These are phyloP conservation scores for Lachancea cidri DNA, from an alignment of 805 yeast genomes.

Conservation along the genomic window DNA sequence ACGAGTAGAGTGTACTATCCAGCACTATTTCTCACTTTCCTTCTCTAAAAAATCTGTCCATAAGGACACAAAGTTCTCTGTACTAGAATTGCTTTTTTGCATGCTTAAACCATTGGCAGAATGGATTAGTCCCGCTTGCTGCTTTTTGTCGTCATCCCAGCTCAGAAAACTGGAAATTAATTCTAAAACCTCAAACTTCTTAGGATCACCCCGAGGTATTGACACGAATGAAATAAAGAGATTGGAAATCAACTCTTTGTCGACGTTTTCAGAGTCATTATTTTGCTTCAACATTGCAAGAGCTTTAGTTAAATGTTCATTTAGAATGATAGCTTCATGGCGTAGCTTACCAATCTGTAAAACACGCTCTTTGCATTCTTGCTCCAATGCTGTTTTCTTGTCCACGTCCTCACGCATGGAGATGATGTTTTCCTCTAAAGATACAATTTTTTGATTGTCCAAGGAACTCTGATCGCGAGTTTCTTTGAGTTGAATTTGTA, in stretches of 20 bases:
- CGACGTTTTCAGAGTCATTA: constrained; percentile 71
- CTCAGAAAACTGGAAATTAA: constrained; percentile 75
- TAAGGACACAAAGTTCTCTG: constrained; percentile 59
- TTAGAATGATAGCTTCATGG: constrained; percentile 88
- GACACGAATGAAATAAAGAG: constrained; percentile 78
- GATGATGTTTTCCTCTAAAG: constrained; percentile 22
- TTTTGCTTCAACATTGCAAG: constrained; percentile 75
- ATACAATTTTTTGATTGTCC: constrained; percentile 12
- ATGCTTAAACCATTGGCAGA: constrained; percentile 14
- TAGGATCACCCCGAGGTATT: constrained; percentile 88
- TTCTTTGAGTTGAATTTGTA: constrained; percentile 21
- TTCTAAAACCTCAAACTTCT: constrained; percentile 87
- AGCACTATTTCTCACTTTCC: constrained; percentile 43
- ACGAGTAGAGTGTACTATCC: background rate
- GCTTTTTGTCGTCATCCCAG: constrained; percentile 81
- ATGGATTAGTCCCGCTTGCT: constrained; percentile 67
- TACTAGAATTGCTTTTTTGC: constrained; percentile 31
- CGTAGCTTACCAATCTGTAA: constrained; percentile 82
- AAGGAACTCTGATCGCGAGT: constrained; percentile 12
- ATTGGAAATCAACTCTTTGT: constrained; percentile 84
- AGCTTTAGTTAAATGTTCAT: constrained; percentile 95
- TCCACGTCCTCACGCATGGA: constrained; percentile 19
- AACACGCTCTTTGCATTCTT: constrained; percentile 63
- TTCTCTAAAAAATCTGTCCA: constrained; percentile 80
- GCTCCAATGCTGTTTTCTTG: constrained; percentile 38